phyloP scores from a whole-genome alignment of 164 flowering plant species.

The Vitis riparia region DNA sequence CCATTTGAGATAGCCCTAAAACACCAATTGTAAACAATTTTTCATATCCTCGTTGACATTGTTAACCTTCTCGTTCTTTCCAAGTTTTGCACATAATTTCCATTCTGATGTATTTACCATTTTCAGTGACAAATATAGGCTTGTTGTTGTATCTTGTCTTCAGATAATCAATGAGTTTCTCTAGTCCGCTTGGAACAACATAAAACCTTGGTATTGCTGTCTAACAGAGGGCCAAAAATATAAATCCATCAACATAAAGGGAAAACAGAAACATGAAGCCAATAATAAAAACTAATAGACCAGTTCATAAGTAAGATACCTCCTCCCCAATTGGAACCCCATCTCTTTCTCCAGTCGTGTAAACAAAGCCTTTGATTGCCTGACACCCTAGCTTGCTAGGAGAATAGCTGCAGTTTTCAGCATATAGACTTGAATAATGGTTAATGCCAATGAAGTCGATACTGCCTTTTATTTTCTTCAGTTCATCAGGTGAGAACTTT shows the following conservation, averaged over 20 bases:
- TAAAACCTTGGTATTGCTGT: slow-evolving; percentile 16
- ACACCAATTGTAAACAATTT: no score
- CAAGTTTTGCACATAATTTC: no score
- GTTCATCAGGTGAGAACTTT: slow-evolving; percentile 24
- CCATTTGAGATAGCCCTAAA: no score
- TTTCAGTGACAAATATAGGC: slow-evolving; percentile 27
- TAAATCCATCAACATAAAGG: no score
- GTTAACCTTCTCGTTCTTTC: no score
- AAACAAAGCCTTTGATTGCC: not conserved
- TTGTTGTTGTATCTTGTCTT: slow-evolving; percentile 23
- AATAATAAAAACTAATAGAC: no score
- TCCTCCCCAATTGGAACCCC: slow-evolving; percentile 19
- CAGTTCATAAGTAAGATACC: not conserved
- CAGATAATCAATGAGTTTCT: slow-evolving; percentile 16
- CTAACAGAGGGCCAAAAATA: slow-evolving; percentile 5
- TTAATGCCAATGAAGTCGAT: slow-evolving; percentile 44
- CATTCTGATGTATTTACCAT: slow-evolving; percentile 12
- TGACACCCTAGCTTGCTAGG: not conserved
- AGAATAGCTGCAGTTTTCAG: slow-evolving; percentile 21
- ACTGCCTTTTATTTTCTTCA: slow-evolving; percentile 17
- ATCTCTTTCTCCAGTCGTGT: slow-evolving; percentile 6
- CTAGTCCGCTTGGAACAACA: slow-evolving; percentile 22
- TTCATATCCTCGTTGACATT: no score
- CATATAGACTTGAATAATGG: slow-evolving; percentile 29
- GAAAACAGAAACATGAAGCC: no score